phyloP scores from a whole-genome alignment of 148 eudicot species.

The Dysphania ambrosioides region DNA sequence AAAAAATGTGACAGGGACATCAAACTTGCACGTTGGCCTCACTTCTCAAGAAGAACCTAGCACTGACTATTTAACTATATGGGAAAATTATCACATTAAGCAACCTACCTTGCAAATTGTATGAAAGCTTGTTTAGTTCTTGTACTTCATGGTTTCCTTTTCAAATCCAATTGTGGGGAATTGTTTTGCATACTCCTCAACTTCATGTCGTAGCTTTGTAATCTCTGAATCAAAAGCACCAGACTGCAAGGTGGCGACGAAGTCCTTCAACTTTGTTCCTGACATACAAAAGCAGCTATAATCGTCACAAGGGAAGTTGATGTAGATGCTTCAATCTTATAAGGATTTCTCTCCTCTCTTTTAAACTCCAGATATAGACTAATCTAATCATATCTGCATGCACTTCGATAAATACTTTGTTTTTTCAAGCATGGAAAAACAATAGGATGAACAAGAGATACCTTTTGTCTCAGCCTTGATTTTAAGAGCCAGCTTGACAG shows the following conservation, averaged over 20 bases:
- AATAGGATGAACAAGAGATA: conserved; percentile 18
- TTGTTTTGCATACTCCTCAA: conserved; percentile 95
- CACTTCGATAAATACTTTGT: not conserved
- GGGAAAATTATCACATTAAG: not conserved
- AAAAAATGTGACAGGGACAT: not conserved
- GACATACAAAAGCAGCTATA: conserved; percentile 14
- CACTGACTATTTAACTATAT: not conserved
- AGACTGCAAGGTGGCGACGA: conserved; percentile 67
- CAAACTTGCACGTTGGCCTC: not conserved
- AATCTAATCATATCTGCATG: not conserved
- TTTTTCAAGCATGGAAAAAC: not conserved
- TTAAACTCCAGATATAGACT: not conserved
- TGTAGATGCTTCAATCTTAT: not conserved
- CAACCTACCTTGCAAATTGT: conserved; percentile 22
- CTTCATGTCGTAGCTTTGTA: conserved; percentile 67
- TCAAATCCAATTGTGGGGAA: conserved; percentile 97
- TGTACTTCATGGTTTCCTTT: conserved; percentile 90
- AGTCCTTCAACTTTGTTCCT: conserved; percentile 99
- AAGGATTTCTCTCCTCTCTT: not conserved
- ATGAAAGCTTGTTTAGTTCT: conserved; percentile 43
- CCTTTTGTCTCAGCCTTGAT: conserved; percentile 76
- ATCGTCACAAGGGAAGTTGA: not conserved
- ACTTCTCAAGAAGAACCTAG: not conserved
- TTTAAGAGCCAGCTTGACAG: conserved; percentile 79
- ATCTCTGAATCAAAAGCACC: conserved; percentile 68